phyloP scores from a whole-genome alignment of 176 grass and related monocot species.

The Paspalum vaginatum region DNA sequence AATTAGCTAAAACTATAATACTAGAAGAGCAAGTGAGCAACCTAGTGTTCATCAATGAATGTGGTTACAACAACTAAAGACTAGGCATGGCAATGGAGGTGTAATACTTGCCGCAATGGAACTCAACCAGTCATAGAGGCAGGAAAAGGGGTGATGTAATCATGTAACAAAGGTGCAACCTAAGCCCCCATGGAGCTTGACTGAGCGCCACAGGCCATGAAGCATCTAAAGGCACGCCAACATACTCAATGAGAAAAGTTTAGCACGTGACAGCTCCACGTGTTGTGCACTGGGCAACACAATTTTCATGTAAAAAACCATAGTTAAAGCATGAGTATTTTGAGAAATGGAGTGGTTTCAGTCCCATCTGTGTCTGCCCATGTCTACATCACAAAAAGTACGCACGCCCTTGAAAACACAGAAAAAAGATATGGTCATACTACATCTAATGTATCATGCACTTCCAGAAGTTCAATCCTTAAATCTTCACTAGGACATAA shows the following conservation, averaged over 20 bases:
- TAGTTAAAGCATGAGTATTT: not conserved
- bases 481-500: slow-evolving; percentile 1
- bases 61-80: slow-evolving; percentile 4
- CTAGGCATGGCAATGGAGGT: not conserved
- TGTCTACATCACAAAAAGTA: not conserved
- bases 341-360: not conserved
- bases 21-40: slow-evolving; percentile 30
- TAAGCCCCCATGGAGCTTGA: not conserved
- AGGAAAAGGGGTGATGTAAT: not conserved
- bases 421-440: not conserved
- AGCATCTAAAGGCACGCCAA: not conserved
- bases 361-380: not conserved
- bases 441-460: not conserved
- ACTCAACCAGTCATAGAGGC: not conserved
- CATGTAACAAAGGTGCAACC: not conserved
- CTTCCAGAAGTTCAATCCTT: not conserved
- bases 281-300: not conserved
- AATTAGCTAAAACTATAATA: slow-evolving; percentile 3
- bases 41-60: not conserved
- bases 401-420: not conserved
- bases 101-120: not conserved
- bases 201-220: not conserved
- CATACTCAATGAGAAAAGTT: not conserved
- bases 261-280: not conserved
- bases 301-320: not conserved